These are phyloP conservation scores for Mycotypha africana DNA, from an alignment of 371 early-diverging fungal species.

Conservation along the genomic window DNA sequence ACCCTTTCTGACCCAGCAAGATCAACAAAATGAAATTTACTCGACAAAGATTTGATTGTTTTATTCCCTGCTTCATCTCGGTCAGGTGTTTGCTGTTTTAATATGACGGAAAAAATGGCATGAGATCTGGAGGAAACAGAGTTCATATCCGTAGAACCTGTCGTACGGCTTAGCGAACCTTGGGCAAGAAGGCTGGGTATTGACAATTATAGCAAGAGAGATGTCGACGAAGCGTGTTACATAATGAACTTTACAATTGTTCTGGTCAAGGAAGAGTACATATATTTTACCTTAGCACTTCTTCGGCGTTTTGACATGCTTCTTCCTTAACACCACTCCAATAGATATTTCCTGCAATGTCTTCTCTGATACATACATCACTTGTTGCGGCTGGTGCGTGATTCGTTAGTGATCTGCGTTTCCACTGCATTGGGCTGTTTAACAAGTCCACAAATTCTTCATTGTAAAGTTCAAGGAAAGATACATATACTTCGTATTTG, in stretches of 20 bases:
- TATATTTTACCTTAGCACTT: slow-evolving; percentile 53
- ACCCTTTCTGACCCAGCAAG: slow-evolving; percentile 97
- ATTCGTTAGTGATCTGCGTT: slow-evolving; percentile 4
- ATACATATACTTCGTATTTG: slow-evolving; percentile 42
- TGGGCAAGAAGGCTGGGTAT: slow-evolving; percentile 45
- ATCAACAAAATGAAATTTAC: slow-evolving; percentile 98
- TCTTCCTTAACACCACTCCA: slow-evolving; percentile 86
- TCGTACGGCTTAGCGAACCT: slow-evolving; percentile 79
- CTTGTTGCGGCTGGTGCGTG: slow-evolving; percentile 20
- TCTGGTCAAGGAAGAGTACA: neutral
- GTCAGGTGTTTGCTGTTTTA: slow-evolving; percentile 60
- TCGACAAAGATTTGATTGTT: slow-evolving; percentile 14
- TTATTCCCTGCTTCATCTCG: slow-evolving; percentile 18
- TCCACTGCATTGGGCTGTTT: slow-evolving; percentile 27
- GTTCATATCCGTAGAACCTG: slow-evolving; percentile 96
- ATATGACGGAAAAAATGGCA: slow-evolving; percentile 92
- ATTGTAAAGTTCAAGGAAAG: slow-evolving; percentile 94
- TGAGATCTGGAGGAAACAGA: slow-evolving; percentile 91
- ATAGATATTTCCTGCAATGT: slow-evolving; percentile 77
- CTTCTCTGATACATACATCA: slow-evolving; percentile 79
- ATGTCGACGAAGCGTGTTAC: no score
- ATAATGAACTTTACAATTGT: no score
- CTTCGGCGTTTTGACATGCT: slow-evolving; percentile 62
- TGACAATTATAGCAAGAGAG: neutral
- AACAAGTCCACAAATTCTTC: slow-evolving; percentile 88